These are phyloP conservation scores for Ogataea neopini DNA, from an alignment of 805 yeast species.

Conservation along the genomic window DNA sequence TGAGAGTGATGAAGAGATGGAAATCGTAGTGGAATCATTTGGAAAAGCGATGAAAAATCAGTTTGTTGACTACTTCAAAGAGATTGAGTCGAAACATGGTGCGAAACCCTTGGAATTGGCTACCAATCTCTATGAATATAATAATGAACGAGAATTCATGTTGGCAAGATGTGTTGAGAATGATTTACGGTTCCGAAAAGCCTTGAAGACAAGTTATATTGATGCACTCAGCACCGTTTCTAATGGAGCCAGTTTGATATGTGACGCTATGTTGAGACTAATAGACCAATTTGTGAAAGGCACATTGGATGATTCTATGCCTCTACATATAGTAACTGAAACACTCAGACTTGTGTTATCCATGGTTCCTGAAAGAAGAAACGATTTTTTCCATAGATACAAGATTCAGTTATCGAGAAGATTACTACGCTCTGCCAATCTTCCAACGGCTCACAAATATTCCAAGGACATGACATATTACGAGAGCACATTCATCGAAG, in stretches of 20 bases:
- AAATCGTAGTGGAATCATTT: neutral
- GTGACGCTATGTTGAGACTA: conserved; percentile 16
- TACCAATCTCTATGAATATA: neutral
- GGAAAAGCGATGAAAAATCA: conserved; percentile 1
- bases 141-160: conserved; percentile 1
- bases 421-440: conserved; percentile 16
- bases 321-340: neutral
- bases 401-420: conserved; percentile 25
- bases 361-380: conserved; percentile 22
- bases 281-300: conserved; percentile 14
- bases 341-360: conserved; percentile 11
- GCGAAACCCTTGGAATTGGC: conserved; percentile 1
- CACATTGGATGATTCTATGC: too few relatives aligned
- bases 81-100: neutral
- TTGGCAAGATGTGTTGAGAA: conserved; percentile 2
- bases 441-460: conserved; percentile 4
- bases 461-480: conserved; percentile 10
- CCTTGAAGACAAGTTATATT: conserved; percentile 3
- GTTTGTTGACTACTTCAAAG: neutral
- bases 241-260: conserved; percentile 11
- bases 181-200: conserved; percentile 1
- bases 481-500: conserved; percentile 12
- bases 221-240: conserved; percentile 3
- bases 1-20: neutral
- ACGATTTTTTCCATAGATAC: conserved; percentile 25